These are phyloP conservation scores for Claviceps fusiformis DNA, from an alignment of 2,329 filamentous ascomycete genomes.

Conservation along the genomic window DNA sequence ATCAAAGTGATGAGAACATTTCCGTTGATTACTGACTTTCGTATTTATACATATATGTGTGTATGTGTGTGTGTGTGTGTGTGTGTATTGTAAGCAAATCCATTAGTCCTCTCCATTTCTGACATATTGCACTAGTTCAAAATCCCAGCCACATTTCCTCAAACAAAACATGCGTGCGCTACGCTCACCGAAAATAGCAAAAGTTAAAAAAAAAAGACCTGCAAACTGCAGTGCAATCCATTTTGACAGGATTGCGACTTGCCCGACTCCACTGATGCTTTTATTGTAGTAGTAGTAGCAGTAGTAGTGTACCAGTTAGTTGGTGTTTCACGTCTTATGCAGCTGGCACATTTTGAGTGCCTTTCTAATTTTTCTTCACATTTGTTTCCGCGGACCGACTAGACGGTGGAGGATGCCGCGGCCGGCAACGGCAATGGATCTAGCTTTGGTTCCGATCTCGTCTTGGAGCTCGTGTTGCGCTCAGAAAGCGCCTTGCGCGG, in stretches of 20 bases:
- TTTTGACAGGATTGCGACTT: background rate
- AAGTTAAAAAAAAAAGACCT: background rate
- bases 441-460: slow-evolving; percentile 6
- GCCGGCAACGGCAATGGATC: slow-evolving; percentile 14
- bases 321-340: background rate
- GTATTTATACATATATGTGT: no score
- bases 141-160: no score
- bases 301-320: no score
- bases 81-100: no score
- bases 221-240: background rate
- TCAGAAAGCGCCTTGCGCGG: slow-evolving; percentile 24
- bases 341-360: background rate
- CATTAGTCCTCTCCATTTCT: no score
- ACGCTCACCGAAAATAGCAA: background rate
- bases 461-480: slow-evolving; percentile 12
- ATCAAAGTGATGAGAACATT: no score
- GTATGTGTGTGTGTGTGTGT: no score
- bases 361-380: background rate
- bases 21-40: no score
- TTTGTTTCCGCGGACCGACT: background rate
- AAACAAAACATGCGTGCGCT: background rate
- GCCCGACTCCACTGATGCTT: slow-evolving; percentile 7
- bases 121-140: no score
- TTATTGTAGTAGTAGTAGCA: background rate
- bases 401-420: slow-evolving; percentile 11